Evolutionary conservation across 805 yeast genomes (phyloP).

Genomic region (Gaillardinia entomophila): DNA sequence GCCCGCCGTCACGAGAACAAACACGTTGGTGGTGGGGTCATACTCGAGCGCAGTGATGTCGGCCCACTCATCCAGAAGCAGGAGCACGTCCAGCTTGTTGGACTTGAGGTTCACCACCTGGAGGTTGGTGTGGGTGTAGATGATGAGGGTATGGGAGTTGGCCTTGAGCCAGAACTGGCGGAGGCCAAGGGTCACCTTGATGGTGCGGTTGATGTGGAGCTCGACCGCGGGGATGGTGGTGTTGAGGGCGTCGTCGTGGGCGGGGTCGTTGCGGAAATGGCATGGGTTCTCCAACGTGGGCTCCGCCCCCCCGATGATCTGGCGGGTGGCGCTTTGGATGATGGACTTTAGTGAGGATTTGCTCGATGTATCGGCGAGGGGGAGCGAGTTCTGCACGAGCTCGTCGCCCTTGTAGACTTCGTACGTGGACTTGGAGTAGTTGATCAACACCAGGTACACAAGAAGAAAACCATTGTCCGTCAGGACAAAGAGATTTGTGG

Average conservation of each 20-base stretch:
- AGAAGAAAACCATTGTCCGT: slow-evolving; percentile 36
- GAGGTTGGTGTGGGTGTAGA: slow-evolving; percentile 20
- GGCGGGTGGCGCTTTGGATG: slow-evolving; percentile 26
- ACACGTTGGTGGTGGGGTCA: slow-evolving; percentile 19
- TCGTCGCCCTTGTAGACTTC: slow-evolving; percentile 24
- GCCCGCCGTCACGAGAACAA: slow-evolving; percentile 21
- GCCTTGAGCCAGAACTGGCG: slow-evolving; percentile 30
- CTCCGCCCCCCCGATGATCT: slow-evolving; percentile 21
- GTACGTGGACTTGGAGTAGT: slow-evolving; percentile 25
- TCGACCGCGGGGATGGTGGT: slow-evolving; percentile 21
- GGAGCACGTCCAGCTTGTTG: slow-evolving; percentile 21
- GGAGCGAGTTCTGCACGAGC: slow-evolving; percentile 29
- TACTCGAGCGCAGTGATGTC: slow-evolving; percentile 17
- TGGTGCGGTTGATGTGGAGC: slow-evolving; percentile 22
- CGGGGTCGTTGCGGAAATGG: slow-evolving; percentile 19
- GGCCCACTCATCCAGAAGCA: slow-evolving; percentile 14
- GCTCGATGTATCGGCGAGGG: slow-evolving; percentile 20
- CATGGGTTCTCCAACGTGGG: slow-evolving; percentile 29
- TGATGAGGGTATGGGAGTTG: slow-evolving; percentile 33
- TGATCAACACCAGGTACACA: slow-evolving; percentile 26
- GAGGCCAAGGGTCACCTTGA: slow-evolving; percentile 29
- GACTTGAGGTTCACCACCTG: slow-evolving; percentile 30
- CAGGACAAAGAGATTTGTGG: slow-evolving; percentile 32
- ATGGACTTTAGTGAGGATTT: slow-evolving; percentile 22
- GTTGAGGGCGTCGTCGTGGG: slow-evolving; percentile 28